These are phyloP conservation scores for Colletotrichum paranaense DNA, from an alignment of 2,329 filamentous ascomycete genomes.

Conservation along the genomic window DNA sequence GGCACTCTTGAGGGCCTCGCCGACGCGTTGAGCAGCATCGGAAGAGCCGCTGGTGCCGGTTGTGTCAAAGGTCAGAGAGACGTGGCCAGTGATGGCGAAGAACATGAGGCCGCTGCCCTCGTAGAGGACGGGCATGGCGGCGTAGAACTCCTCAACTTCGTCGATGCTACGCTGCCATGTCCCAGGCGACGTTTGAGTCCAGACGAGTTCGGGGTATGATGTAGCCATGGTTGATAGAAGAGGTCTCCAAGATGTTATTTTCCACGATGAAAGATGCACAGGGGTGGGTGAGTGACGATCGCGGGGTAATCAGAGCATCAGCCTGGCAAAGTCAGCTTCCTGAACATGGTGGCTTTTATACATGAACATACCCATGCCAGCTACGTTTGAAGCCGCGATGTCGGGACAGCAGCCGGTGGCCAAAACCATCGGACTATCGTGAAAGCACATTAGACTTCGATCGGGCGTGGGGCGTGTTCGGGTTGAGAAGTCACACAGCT, in stretches of 20 bases:
- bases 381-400: not conserved
- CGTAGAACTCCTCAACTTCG: slow-evolving; percentile 55
- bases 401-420: not conserved
- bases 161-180: slow-evolving; percentile 51
- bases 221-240: not conserved
- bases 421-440: not conserved
- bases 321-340: not conserved
- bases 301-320: not conserved
- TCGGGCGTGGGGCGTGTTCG: not conserved
- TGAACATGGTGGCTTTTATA: not conserved
- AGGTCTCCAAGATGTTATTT: not conserved
- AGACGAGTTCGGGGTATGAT: slow-evolving; percentile 33
- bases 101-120: slow-evolving; percentile 51
- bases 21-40: slow-evolving; percentile 36
- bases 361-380: not conserved
- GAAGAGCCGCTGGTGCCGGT: not conserved
- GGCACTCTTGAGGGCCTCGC: slow-evolving; percentile 45
- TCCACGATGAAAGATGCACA: not conserved
- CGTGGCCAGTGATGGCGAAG: slow-evolving; percentile 54
- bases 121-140: slow-evolving; percentile 46
- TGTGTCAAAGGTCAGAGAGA: slow-evolving; percentile 44
- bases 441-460: not conserved
- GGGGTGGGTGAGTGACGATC: not conserved
- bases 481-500: not conserved
- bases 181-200: slow-evolving; percentile 42